phyloP scores from a whole-genome alignment of 2,329 filamentous ascomycete genomes.

The Lasiodiplodia sp. region DNA sequence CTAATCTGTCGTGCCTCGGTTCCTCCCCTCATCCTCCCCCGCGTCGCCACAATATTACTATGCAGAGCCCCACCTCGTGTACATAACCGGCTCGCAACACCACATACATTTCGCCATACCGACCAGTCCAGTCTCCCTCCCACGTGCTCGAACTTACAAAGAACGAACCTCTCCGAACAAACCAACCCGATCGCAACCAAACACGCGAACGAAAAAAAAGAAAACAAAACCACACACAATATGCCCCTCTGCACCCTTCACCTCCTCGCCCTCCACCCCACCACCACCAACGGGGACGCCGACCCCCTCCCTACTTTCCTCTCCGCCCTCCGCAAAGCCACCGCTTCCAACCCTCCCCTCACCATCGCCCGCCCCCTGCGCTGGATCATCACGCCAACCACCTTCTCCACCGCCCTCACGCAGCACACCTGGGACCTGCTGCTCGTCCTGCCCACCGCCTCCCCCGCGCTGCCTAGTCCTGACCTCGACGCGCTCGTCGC shows the following conservation, averaged over 20 bases:
- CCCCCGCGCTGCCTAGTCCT: constrained; percentile 34
- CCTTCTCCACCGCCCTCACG: constrained; percentile 47
- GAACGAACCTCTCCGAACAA: background rate
- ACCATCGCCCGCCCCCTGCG: constrained; percentile 53
- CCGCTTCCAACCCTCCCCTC: constrained; percentile 48
- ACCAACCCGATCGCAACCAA: background rate
- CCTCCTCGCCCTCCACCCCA: constrained; percentile 50
- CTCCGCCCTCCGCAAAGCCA: constrained; percentile 43
- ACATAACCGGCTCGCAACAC: background rate
- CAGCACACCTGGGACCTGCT: constrained; percentile 56
- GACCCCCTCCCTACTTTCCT: constrained; percentile 51
- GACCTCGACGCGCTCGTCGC: background rate
- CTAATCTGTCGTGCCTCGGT: constrained; percentile 12
- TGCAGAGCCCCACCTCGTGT: too few relatives aligned
- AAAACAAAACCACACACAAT: constrained; percentile 40
- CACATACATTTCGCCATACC: background rate
- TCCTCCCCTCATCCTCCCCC: background rate
- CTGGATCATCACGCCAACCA: constrained; percentile 59
- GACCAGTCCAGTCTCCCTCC: background rate
- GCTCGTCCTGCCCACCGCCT: constrained; percentile 50
- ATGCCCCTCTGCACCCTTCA: constrained; percentile 61
- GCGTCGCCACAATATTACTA: background rate
- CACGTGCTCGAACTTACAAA: background rate
- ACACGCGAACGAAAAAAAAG: background rate
- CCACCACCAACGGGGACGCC: constrained; percentile 36